Evolutionary conservation across 2,329 filamentous ascomycete species (phyloP), one percentile per base, ranked within the genome.

Genomic region (Colletotrichum sidae): DNA sequence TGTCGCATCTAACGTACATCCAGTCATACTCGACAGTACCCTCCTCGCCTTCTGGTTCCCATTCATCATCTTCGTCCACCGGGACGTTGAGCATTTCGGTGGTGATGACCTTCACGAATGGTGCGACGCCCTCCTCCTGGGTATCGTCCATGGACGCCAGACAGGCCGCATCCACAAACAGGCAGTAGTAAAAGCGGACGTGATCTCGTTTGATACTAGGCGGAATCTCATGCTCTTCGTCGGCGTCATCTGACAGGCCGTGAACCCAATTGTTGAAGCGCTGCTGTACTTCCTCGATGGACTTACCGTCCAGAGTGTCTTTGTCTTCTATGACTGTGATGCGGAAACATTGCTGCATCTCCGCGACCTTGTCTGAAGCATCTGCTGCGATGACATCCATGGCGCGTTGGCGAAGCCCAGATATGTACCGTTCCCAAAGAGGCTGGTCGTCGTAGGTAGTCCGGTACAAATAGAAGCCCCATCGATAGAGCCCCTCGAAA

Each of bases 381-480:
- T 34, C 15, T 2, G 8, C 2, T 13, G 37, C 38, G 17, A 41
- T 33, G 3, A 2, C 37, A 17, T 34, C 38, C 6, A 37, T 2
- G 2, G 49, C 49, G 15, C 1, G 8, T 11, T 34, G 15, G 9
- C 17, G 25, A 13, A 54, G 15, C 2, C 4, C 12, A 3, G 51
- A 33, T 15, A 54, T 54, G 6, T 54, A 54, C 13, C 51, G 51
- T 34, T 54, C 51, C 39, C 51, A 54, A 33, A 54, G 39, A 33
- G 7, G 51, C 38, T 54, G 51, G 25, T 54, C 9, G 12, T 44
- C 38, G 25, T 42, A 54, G 11, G 51, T 44, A 0, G 13, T 11
- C 34, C 51, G 51, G 37, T 54, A 54, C 1, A 54, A 17, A 6
- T 54, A 54, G 38, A 54, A 54, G 38, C 51, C 51, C 51, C 51